Percentiles rank a stretch among this genome's conserved stretches.
phyloP scores from a whole-genome alignment of 116 monocot species.

The Iris pallida region DNA sequence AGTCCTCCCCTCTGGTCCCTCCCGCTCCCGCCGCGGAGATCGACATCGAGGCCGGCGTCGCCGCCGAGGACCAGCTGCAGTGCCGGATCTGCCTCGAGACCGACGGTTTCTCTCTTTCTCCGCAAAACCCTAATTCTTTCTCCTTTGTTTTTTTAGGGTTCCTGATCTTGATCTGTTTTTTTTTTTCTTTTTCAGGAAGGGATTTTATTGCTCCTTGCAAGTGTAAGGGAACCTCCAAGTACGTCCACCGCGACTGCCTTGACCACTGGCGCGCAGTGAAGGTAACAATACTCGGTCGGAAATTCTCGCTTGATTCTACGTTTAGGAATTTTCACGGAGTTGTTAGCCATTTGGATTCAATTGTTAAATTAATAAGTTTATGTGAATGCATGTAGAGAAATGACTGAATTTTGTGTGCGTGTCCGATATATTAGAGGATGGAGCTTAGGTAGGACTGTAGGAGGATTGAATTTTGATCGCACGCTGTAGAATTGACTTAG shows the following conservation, averaged over 20 bases:
- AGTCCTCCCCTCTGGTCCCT: constrained; percentile 40
- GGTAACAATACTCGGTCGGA: constrained; percentile 12
- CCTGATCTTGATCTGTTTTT: background rate
- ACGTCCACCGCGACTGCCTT: constrained; percentile 61
- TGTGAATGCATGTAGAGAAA: background rate
- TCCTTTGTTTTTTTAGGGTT: background rate
- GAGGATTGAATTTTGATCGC: background rate
- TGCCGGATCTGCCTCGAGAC: constrained; percentile 62
- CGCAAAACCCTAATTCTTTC: background rate
- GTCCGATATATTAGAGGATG: no score
- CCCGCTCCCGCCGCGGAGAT: constrained; percentile 32
- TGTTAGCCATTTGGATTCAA: background rate
- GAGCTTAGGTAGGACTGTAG: no score
- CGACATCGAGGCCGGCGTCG: constrained; percentile 48
- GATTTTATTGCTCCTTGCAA: constrained; percentile 70
- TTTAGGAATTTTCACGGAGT: background rate
- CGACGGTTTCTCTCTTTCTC: constrained; percentile 25
- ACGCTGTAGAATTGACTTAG: background rate
- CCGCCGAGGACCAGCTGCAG: constrained; percentile 39
- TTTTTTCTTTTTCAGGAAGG: constrained; percentile 32
- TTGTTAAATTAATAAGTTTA: background rate
- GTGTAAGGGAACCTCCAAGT: constrained; percentile 63
- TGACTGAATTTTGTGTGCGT: no score
- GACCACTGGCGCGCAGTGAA: constrained; percentile 53
- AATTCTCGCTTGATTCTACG: background rate